Conservation (phyloP, 257 asterid genomes). For the Plantago major region DNA sequence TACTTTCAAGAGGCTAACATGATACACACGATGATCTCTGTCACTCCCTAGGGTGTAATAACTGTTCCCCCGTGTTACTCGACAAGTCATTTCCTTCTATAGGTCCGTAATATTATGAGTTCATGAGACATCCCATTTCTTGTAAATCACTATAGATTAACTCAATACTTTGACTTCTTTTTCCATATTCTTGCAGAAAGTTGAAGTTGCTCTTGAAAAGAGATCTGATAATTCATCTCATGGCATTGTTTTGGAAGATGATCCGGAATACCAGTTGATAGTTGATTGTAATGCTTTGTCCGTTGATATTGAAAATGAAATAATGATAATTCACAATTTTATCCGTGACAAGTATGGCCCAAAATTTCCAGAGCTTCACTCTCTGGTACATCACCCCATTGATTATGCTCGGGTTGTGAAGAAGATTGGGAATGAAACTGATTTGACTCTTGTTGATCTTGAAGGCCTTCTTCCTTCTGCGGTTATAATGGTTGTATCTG, state of each 20-base stretch:
- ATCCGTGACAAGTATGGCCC: constrained; percentile 92
- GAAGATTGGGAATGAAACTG: constrained; percentile 82
- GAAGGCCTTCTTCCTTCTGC: constrained; percentile 97
- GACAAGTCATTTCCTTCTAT: constrained; percentile 24
- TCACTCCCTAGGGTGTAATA: constrained; percentile 22
- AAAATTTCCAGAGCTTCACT: constrained; percentile 93
- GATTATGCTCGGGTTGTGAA: constrained; percentile 95
- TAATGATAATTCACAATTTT: constrained; percentile 83
- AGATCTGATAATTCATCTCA: constrained; percentile 50
- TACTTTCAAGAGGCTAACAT: constrained; percentile 10
- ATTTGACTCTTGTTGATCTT: constrained; percentile 87
- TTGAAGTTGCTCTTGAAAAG: constrained; percentile 71
- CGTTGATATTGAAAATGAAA: constrained; percentile 93
- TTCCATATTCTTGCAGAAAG: constrained; percentile 55
- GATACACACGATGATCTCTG: constrained; percentile 18
- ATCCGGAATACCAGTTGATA: constrained; percentile 91
- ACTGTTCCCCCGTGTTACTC: constrained; percentile 23
- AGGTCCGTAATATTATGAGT: constrained; percentile 21
- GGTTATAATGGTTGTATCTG: constrained; percentile 91
- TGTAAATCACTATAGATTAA: constrained; percentile 1
- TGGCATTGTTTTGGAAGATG: constrained; percentile 75
- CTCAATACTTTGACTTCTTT: constrained; percentile 18
- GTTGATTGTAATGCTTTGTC: constrained; percentile 89
- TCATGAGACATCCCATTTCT: neutral
- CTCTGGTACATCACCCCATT: constrained; percentile 92